These are phyloP conservation scores for Dendrobium catenatum DNA, from an alignment of 106 monocot genomes.

Conservation along the genomic window DNA sequence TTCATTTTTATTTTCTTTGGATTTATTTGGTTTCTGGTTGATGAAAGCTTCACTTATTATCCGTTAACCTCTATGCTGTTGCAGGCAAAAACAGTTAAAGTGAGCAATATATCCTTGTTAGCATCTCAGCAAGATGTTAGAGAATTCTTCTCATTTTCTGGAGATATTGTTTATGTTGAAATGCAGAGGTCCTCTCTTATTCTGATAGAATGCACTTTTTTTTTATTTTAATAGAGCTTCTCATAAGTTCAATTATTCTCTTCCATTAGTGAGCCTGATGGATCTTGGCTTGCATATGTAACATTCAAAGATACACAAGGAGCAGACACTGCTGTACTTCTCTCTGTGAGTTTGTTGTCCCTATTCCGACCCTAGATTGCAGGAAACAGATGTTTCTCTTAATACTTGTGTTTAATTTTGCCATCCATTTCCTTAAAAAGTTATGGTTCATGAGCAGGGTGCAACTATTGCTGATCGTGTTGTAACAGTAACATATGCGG, in stretches of 20 bases:
- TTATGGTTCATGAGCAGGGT: slow-evolving; percentile 40
- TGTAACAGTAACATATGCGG: slow-evolving; percentile 55
- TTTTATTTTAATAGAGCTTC: neutral
- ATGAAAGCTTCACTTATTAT: neutral
- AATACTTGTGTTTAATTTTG: neutral
- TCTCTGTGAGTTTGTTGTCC: slow-evolving; percentile 57
- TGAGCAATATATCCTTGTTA: slow-evolving; percentile 71
- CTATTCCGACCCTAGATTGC: neutral
- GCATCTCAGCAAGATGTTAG: slow-evolving; percentile 62
- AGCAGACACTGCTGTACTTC: slow-evolving; percentile 84
- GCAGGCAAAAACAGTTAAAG: slow-evolving; percentile 80
- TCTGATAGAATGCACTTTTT: neutral
- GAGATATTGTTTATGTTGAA: slow-evolving; percentile 75
- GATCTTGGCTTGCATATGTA: slow-evolving; percentile 74
- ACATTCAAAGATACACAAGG: slow-evolving; percentile 89
- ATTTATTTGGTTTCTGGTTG: neutral
- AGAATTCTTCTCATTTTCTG: slow-evolving; percentile 97
- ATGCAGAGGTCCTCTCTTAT: slow-evolving; percentile 54
- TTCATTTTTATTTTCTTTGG: neutral
- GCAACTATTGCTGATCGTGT: slow-evolving; percentile 75
- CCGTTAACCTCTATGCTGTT: slow-evolving; percentile 9
- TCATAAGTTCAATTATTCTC: neutral
- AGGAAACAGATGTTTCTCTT: neutral
- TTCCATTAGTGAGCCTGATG: slow-evolving; percentile 66
- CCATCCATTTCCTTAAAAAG: neutral